Evolutionary conservation across 331 rosid species (phyloP), one percentile per base, ranked within the genome.

Genomic region (Spiraea crenata): DNA sequence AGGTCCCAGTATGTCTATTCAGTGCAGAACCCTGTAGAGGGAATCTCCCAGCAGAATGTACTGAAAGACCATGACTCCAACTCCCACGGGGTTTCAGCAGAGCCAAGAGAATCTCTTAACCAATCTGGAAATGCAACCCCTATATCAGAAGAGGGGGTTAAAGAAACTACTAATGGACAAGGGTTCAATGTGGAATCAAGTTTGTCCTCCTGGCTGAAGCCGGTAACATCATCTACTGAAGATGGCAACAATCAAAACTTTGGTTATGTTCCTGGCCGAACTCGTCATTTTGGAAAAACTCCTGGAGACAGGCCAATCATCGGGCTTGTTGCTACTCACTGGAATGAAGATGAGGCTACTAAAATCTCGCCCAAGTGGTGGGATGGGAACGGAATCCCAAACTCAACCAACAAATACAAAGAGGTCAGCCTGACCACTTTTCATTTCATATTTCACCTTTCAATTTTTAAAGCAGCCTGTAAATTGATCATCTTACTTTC

Each of bases 311-410:
- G 89, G 71, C 92, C 96, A 35, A 89, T 88, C 48, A 85, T 85
- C 59, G 96, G 96, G 46, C 70, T 63, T 68, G 96, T 86, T 77
- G 88, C 95, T 76, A 86, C 95, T 83, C 92, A 85, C 71, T 88
- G 86, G 97, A 84, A 62, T 73, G 89, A 80, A 69, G 85, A 85
- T 34, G 89, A 87, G 45, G 69, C 76, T 61, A 57, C 86, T 61
- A 90, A 72, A 58, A 52, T 85, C 73, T 72, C 90, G 11, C 89
- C 88, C 2, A 93, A 87, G 82, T 82, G 86, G 90, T 86, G 87
- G 92, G 89, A 85, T 41, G 96, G 87, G 35, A 89, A 95, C 42
- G 99, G 99, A 72, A 89, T 95, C 62, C 98, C 99, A 46, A 95
- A 95, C 72, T 77, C 99, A 35, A 95, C 99, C 45, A 86, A 81